These are phyloP conservation scores for Triticum dicoccoides DNA, from an alignment of 176 grass and related monocot genomes.

Conservation along the genomic window DNA sequence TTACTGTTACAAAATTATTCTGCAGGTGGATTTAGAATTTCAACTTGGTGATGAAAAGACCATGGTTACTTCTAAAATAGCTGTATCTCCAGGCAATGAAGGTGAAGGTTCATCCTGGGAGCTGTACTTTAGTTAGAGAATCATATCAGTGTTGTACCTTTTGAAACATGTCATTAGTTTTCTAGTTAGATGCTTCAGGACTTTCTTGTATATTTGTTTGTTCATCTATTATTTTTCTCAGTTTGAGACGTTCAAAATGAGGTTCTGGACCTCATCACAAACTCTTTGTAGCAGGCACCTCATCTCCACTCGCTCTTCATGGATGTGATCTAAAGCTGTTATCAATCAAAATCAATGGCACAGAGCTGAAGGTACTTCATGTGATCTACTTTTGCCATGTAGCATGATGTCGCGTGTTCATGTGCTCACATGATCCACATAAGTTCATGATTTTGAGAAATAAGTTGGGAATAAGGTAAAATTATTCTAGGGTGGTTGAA, in stretches of 20 bases:
- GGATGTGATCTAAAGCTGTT: slow-evolving; percentile 81
- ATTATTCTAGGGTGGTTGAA: background rate
- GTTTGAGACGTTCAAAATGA: slow-evolving; percentile 13
- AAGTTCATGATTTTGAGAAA: slow-evolving; percentile 27
- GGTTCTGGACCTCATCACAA: background rate
- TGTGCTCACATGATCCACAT: slow-evolving; percentile 6
- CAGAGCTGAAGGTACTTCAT: slow-evolving; percentile 66
- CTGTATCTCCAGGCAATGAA: slow-evolving; percentile 67
- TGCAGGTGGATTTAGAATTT: slow-evolving; percentile 85
- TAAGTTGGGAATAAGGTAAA: background rate
- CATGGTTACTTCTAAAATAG: slow-evolving; percentile 83
- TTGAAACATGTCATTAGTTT: slow-evolving; percentile 12
- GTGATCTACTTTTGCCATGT: background rate
- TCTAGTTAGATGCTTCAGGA: background rate
- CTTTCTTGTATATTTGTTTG: slow-evolving; percentile 19
- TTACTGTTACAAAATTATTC: slow-evolving; percentile 15
- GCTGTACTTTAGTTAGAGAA: background rate
- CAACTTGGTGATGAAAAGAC: slow-evolving; percentile 92
- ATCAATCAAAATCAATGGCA: slow-evolving; percentile 87
- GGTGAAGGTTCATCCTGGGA: slow-evolving; percentile 43
- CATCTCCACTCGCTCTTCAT: slow-evolving; percentile 76
- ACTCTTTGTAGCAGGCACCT: slow-evolving; percentile 40
- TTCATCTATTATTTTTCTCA: slow-evolving; percentile 11
- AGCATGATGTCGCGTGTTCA: background rate
- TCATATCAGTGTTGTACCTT: background rate